These are phyloP conservation scores for Diaporthe amygdali DNA, from an alignment of 2,329 filamentous ascomycete species.

Conservation along the genomic window DNA sequence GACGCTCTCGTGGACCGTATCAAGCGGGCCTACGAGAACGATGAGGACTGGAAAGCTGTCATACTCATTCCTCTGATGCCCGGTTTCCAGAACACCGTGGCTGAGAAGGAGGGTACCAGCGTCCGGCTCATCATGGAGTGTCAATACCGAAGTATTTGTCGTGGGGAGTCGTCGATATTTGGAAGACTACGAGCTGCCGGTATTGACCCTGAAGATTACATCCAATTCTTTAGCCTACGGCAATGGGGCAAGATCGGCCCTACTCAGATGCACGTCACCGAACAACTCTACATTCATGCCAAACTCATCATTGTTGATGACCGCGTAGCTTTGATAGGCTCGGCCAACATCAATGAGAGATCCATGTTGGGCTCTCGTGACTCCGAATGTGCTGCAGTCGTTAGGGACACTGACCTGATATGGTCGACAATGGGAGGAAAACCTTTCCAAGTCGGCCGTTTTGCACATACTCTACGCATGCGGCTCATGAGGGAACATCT, in stretches of 20 bases:
- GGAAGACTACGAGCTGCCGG: slow-evolving; percentile 78
- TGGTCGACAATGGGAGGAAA: slow-evolving; percentile 89
- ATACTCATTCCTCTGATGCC: slow-evolving; percentile 95
- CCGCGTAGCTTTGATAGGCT: slow-evolving; percentile 90
- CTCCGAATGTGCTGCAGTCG: slow-evolving; percentile 88
- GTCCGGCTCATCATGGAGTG: slow-evolving; percentile 96
- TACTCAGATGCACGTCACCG: slow-evolving; percentile 83
- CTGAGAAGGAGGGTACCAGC: slow-evolving; percentile 91
- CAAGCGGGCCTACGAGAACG: slow-evolving; percentile 79
- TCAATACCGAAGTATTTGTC: slow-evolving; percentile 94
- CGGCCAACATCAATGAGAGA: slow-evolving; percentile 97
- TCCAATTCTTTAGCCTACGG: slow-evolving; percentile 90
- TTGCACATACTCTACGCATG: slow-evolving; percentile 90
- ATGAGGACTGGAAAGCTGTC: slow-evolving; percentile 88
- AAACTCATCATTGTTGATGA: slow-evolving; percentile 98
- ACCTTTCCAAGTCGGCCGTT: slow-evolving; percentile 88
- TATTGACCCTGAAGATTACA: slow-evolving; percentile 94
- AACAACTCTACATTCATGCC: slow-evolving; percentile 97
- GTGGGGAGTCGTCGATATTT: slow-evolving; percentile 91
- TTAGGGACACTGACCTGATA: slow-evolving; percentile 92
- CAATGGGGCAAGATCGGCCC: slow-evolving; percentile 91
- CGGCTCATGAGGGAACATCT: slow-evolving; percentile 96
- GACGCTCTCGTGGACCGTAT: slow-evolving; percentile 94
- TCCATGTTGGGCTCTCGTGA: slow-evolving; percentile 93
- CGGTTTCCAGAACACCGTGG: slow-evolving; percentile 97